These are phyloP conservation scores for Ambrosia trifida DNA, from an alignment of 129 eudicot genomes.

Conservation along the genomic window DNA sequence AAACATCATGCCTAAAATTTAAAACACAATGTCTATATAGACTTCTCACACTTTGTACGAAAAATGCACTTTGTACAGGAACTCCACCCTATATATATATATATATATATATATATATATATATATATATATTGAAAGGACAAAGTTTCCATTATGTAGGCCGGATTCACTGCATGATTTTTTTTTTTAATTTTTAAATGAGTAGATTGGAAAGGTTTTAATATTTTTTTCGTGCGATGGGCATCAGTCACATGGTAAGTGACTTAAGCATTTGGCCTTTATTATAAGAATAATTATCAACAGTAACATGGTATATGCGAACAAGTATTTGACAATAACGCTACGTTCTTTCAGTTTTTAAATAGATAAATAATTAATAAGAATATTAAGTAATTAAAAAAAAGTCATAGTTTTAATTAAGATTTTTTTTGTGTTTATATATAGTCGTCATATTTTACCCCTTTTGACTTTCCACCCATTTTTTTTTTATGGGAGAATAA, in stretches of 20 bases:
- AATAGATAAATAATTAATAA: background rate
- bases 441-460: too few species aligned
- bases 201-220: background rate
- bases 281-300: background rate
- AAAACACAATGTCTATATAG: too few species aligned
- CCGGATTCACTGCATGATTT: constrained; percentile 19
- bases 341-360: constrained; percentile 1
- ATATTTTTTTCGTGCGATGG: constrained; percentile 14
- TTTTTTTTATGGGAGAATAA: too few species aligned
- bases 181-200: background rate
- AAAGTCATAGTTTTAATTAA: too few species aligned
- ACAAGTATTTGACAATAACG: constrained; percentile 7
- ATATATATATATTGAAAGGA: background rate
- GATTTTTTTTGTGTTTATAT: too few species aligned
- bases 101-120: too few species aligned
- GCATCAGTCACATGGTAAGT: constrained; percentile 18
- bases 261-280: constrained; percentile 6
- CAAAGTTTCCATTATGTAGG: constrained; percentile 22
- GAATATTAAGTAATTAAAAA: too few species aligned
- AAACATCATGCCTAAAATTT: too few species aligned
- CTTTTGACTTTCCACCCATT: too few species aligned
- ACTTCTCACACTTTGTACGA: too few species aligned
- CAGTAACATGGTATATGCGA: constrained; percentile 2
- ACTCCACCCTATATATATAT: too few species aligned
- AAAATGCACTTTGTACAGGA: too few species aligned